These are phyloP conservation scores for Saturnispora dispora DNA, from an alignment of 805 yeast genomes.

Conservation along the genomic window DNA sequence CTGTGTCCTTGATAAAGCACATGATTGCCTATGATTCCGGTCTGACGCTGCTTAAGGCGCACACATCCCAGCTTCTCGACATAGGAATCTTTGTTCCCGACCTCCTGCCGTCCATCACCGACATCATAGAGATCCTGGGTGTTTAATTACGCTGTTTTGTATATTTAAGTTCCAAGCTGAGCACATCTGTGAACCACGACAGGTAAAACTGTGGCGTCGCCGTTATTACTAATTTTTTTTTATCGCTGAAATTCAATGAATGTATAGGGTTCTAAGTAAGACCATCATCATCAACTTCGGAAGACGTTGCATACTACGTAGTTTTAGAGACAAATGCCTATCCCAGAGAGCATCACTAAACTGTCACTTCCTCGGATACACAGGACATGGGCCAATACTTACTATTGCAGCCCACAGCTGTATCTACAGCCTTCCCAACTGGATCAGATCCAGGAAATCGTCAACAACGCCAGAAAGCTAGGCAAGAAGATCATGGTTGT, in stretches of 20 bases:
- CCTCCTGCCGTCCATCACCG: constrained; percentile 21
- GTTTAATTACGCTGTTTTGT: background rate
- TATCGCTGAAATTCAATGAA: background rate
- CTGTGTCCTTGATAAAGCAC: constrained; percentile 30
- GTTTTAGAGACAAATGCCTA: constrained; percentile 9
- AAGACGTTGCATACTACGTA: background rate
- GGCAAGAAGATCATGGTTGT: constrained; percentile 69
- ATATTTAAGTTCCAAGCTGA: background rate
- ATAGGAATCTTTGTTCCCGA: constrained; percentile 29
- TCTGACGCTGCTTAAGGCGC: constrained; percentile 25
- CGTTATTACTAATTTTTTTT: background rate
- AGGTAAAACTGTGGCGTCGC: background rate
- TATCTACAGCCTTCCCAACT: constrained; percentile 68
- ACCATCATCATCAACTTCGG: background rate
- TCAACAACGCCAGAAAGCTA: constrained; percentile 50
- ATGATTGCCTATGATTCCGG: constrained; percentile 28
- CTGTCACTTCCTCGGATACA: constrained; percentile 39
- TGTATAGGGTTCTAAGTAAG: background rate
- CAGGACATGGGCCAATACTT: constrained; percentile 88
- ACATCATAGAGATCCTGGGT: constrained; percentile 11
- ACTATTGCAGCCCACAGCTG: constrained; percentile 62
- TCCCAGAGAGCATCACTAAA: constrained; percentile 20
- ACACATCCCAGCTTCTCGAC: constrained; percentile 26
- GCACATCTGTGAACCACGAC: constrained; percentile 1
- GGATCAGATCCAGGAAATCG: constrained; percentile 61